Percentiles rank a stretch among this genome's conserved stretches.
Evolutionary conservation across 2,329 filamentous ascomycete species (phyloP).

Genomic region (Byssothecium circinans): DNA sequence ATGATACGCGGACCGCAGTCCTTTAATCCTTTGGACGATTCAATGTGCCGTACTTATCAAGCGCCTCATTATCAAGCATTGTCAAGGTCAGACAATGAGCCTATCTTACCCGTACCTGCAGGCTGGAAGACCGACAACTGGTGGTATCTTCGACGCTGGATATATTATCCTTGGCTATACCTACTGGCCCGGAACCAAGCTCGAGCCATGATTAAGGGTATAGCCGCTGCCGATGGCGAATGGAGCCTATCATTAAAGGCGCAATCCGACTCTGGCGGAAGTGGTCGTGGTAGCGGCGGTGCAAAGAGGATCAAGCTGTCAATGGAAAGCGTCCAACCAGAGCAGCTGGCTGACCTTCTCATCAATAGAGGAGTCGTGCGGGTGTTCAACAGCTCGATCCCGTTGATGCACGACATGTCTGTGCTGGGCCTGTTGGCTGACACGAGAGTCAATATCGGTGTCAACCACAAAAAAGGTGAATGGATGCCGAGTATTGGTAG

Average conservation of each 20-base stretch:
- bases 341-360: neutral
- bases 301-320: constrained; percentile 1
- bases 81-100: constrained; percentile 7
- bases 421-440: constrained; percentile 8
- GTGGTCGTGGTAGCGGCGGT: constrained; percentile 1
- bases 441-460: constrained; percentile 7
- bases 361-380: constrained; percentile 3
- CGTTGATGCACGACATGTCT: constrained; percentile 7
- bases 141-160: constrained; percentile 7
- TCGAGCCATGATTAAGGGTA: constrained; percentile 6
- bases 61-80: constrained; percentile 6
- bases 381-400: constrained; percentile 6
- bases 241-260: constrained; percentile 4
- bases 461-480: constrained; percentile 7
- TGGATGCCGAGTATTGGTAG: constrained; percentile 5
- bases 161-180: constrained; percentile 8
- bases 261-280: constrained; percentile 1
- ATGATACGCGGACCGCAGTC: constrained; percentile 7
- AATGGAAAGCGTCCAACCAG: neutral
- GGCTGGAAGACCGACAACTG: constrained; percentile 5
- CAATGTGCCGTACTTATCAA: constrained; percentile 6
- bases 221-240: constrained; percentile 3
- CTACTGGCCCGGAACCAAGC: constrained; percentile 5
- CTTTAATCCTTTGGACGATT: constrained; percentile 5
- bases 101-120: constrained; percentile 5